Percentiles rank a stretch among this genome's conserved stretches.
Conservation (phyloP, 768 basidiomycete species). For the Pleurotus ostreatus region DNA sequence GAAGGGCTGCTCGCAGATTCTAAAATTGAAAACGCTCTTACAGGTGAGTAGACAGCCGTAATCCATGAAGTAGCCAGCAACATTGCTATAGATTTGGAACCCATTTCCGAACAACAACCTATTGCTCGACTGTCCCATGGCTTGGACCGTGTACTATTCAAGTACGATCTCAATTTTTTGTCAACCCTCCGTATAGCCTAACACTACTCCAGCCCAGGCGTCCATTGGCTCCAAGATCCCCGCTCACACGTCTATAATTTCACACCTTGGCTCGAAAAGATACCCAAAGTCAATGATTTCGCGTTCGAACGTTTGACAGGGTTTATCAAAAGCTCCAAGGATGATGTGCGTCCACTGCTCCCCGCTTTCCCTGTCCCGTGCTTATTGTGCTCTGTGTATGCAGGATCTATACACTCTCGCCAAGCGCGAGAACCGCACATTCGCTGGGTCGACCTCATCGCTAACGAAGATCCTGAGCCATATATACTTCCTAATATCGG, state of each 20-base stretch:
- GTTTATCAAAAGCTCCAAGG: slow-evolving; percentile 77
- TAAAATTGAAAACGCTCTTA: slow-evolving; percentile 30
- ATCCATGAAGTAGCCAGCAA: not conserved
- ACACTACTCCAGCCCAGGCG: slow-evolving; percentile 63
- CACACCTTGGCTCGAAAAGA: slow-evolving; percentile 58
- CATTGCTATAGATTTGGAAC: slow-evolving; percentile 32
- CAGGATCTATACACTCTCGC: slow-evolving; percentile 69
- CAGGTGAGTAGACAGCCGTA: slow-evolving; percentile 17
- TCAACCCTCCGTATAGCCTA: slow-evolving; percentile 5
- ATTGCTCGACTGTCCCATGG: slow-evolving; percentile 59
- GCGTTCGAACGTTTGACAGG: slow-evolving; percentile 73
- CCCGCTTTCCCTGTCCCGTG: not conserved
- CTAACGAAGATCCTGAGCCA: slow-evolving; percentile 81
- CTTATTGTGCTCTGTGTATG: not conserved
- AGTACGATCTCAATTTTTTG: slow-evolving; percentile 39
- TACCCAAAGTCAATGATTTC: slow-evolving; percentile 80
- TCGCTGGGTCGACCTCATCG: slow-evolving; percentile 88
- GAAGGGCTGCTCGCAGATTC: slow-evolving; percentile 29
- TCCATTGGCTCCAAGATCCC: slow-evolving; percentile 87
- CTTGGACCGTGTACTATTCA: slow-evolving; percentile 71
- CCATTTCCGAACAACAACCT: slow-evolving; percentile 38
- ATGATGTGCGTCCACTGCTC: slow-evolving; percentile 43
- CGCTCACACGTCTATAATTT: slow-evolving; percentile 86
- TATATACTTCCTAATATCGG: slow-evolving; percentile 84
- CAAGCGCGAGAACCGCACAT: slow-evolving; percentile 50